phyloP scores from a whole-genome alignment of 73 alveolate genomes.

The Symbiodinium natans region DNA sequence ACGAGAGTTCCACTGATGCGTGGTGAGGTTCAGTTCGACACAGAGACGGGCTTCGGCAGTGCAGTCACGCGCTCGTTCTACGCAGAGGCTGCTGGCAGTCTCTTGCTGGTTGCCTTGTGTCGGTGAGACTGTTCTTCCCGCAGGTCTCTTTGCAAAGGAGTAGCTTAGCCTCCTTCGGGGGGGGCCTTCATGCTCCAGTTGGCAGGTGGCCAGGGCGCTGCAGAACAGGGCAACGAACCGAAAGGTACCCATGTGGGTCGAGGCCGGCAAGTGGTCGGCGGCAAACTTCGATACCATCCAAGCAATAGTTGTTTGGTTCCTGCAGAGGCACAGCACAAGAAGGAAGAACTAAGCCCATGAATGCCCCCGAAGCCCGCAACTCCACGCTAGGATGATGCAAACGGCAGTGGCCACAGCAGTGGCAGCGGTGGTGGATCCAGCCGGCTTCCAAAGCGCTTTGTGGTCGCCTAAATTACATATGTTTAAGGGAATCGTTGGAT shows the following conservation, averaged over 20 bases:
- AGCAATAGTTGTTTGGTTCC: too few relatives aligned
- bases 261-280: background rate
- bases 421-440: conserved; percentile 2
- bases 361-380: too few relatives aligned
- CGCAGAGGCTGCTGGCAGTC: conserved; percentile 6
- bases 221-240: background rate
- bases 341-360: too few relatives aligned
- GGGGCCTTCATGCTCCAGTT: too few relatives aligned
- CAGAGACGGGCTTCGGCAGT: conserved; percentile 27
- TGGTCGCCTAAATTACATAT: too few relatives aligned
- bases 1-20: too few relatives aligned
- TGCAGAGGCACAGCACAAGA: too few relatives aligned
- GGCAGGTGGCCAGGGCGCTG: conserved; percentile 7
- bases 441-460: background rate
- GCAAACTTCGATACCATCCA: too few relatives aligned
- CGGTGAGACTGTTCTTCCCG: too few relatives aligned
- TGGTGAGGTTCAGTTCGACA: conserved; percentile 20
- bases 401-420: background rate
- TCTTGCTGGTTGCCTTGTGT: background rate
- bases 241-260: conserved; percentile 20
- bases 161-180: too few relatives aligned
- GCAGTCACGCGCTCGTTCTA: conserved; percentile 28
- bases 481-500: too few relatives aligned
- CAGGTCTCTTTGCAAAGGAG: too few relatives aligned
- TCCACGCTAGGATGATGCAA: background rate